Evolutionary conservation across 257 asterid genomes (phyloP).

Genomic region (Solanum okadae): DNA sequence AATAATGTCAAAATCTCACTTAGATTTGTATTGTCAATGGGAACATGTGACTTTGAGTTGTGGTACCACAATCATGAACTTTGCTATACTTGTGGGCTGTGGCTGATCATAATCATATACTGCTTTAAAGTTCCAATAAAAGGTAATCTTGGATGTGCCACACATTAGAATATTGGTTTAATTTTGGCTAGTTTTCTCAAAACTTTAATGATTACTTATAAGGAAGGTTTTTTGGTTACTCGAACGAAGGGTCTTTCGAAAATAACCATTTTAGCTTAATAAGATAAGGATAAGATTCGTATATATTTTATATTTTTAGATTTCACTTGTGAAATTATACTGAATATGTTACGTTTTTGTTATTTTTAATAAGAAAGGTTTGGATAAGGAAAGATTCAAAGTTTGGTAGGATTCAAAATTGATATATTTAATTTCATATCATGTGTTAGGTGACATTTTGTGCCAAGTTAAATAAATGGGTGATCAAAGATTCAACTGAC

Average conservation of each 20-base stretch:
- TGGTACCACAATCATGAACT: neutral
- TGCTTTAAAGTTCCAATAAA: neutral
- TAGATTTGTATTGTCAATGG: neutral
- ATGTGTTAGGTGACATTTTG: neutral
- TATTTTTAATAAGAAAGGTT: neutral
- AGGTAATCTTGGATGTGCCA: neutral
- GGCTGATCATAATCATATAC: neutral
- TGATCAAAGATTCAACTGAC: neutral
- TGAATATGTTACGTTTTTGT: neutral
- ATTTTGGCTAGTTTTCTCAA: neutral
- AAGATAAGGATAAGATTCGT: no score
- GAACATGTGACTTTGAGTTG: neutral
- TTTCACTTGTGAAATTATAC: neutral
- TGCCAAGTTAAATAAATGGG: neutral
- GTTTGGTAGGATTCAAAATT: neutral
- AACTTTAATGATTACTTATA: neutral
- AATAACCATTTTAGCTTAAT: no score
- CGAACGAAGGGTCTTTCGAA: no score
- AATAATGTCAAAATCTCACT: neutral
- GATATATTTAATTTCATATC: neutral
- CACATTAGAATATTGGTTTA: neutral
- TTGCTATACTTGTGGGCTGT: neutral
- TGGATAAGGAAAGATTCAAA: neutral
- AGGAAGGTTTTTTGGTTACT: neutral
- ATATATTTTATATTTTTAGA: neutral